Percentiles rank a stretch among this genome's conserved stretches.
Conservation (phyloP, 805 yeast genomes). For the Priceomyces carsonii region DNA sequence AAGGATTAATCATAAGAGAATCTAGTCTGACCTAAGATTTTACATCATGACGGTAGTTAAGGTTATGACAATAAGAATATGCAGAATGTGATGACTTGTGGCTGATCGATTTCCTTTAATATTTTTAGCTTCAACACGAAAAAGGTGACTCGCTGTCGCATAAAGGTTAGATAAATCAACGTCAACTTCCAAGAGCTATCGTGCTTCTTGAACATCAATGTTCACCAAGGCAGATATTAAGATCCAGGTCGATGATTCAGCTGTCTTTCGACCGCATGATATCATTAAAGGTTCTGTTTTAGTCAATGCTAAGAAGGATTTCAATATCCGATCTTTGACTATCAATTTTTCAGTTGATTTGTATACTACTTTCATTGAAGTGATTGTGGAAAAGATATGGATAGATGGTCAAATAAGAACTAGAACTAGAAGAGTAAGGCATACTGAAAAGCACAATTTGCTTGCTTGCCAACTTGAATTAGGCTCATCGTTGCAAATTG, state of each 20-base stretch:
- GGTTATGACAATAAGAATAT: too few relatives aligned
- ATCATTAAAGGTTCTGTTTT: conserved; percentile 1
- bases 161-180: too few relatives aligned
- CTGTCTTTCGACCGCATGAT: conserved; percentile 4
- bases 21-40: too few relatives aligned
- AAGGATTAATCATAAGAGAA: too few relatives aligned
- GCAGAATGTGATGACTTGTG: too few relatives aligned
- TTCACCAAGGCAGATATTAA: conserved; percentile 4
- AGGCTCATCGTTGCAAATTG: background rate
- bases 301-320: conserved; percentile 2
- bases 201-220: too few relatives aligned
- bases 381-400: background rate
- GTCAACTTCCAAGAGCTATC: too few relatives aligned
- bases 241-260: conserved; percentile 2
- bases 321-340: background rate
- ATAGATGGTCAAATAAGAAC: background rate
- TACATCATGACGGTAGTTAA: too few relatives aligned
- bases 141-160: too few relatives aligned
- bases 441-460: conserved; percentile 1
- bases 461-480: background rate
- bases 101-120: too few relatives aligned
- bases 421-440: background rate
- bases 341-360: background rate
- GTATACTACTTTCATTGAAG: conserved; percentile 1
- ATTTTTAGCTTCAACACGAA: too few relatives aligned